These are phyloP conservation scores for Physaria fendleri DNA, from an alignment of 345 rosid genomes.

Conservation along the genomic window DNA sequence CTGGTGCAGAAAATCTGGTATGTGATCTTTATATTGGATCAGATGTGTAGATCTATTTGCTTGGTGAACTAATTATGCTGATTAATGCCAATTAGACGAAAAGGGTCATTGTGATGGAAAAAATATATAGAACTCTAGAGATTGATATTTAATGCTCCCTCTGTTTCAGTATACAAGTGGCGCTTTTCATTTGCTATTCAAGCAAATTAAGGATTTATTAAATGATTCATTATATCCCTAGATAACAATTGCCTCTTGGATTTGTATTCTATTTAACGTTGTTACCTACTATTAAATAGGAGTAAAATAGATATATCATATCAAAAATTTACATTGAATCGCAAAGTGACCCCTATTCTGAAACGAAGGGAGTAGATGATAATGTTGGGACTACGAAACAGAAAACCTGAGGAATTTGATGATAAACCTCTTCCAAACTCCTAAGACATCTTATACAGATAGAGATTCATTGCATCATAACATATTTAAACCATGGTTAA, in stretches of 20 bases:
- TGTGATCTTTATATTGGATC: constrained; percentile 23
- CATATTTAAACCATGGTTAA: not conserved
- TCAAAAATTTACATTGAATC: not conserved
- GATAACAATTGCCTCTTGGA: not conserved
- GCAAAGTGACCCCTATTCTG: not conserved
- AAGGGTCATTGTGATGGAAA: not conserved
- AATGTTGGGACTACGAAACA: not conserved
- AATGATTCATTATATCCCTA: not conserved
- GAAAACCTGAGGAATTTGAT: not conserved
- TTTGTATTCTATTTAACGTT: not conserved
- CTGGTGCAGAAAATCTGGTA: constrained; percentile 99
- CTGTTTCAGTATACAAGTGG: not conserved
- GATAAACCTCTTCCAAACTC: not conserved
- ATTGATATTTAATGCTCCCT: not conserved
- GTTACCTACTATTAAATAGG: not conserved
- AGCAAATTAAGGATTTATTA: not conserved
- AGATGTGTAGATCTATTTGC: constrained; percentile 12
- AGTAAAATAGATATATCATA: not conserved
- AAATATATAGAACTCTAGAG: not conserved
- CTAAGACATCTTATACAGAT: not conserved
- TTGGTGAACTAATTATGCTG: constrained; percentile 2
- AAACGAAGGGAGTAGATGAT: not conserved
- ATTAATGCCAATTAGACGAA: not conserved
- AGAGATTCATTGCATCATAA: constrained; percentile 8
- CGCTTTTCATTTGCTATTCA: not conserved